phyloP scores from a whole-genome alignment of 208 protist species.

The Crithidia thermophila region DNA sequence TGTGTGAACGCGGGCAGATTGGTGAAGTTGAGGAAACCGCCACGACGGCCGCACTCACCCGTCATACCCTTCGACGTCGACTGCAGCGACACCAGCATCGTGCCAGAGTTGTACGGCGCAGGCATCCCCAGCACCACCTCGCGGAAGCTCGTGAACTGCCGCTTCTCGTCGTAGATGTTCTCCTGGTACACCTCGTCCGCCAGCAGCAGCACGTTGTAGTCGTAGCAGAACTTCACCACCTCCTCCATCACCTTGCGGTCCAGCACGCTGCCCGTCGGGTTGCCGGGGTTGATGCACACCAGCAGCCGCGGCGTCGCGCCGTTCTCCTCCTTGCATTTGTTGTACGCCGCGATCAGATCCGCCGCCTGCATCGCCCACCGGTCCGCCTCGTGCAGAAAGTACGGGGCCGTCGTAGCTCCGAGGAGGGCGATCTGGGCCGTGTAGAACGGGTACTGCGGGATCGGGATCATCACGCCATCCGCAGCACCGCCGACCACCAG shows the following conservation, averaged over 20 bases:
- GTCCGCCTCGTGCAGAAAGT: conserved; percentile 95
- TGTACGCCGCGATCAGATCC: conserved; percentile 66
- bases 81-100: conserved; percentile 94
- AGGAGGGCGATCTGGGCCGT: conserved; percentile 96
- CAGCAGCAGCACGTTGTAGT: conserved; percentile 91
- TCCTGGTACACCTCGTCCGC: conserved; percentile 99
- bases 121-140: conserved; percentile 66
- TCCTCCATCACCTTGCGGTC: conserved; percentile 77
- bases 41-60: conserved; percentile 98
- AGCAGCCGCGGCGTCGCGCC: conserved; percentile 93
- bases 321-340: conserved; percentile 52
- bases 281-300: conserved; percentile 99
- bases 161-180: conserved; percentile 95
- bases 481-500: conserved; percentile 64
- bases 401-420: conserved; percentile 90
- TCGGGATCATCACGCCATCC: conserved; percentile 96
- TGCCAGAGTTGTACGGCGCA: conserved; percentile 65
- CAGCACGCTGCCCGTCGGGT: conserved; percentile 97
- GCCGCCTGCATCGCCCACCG: conserved; percentile 88
- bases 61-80: conserved; percentile 98
- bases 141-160: conserved; percentile 94
- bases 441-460: conserved; percentile 99
- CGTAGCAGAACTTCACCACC: conserved; percentile 72
- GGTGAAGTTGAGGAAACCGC: conserved; percentile 97
- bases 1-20: conserved; percentile 71